phyloP scores from a whole-genome alignment of 148 eudicot species.

The Silene latifolia region DNA sequence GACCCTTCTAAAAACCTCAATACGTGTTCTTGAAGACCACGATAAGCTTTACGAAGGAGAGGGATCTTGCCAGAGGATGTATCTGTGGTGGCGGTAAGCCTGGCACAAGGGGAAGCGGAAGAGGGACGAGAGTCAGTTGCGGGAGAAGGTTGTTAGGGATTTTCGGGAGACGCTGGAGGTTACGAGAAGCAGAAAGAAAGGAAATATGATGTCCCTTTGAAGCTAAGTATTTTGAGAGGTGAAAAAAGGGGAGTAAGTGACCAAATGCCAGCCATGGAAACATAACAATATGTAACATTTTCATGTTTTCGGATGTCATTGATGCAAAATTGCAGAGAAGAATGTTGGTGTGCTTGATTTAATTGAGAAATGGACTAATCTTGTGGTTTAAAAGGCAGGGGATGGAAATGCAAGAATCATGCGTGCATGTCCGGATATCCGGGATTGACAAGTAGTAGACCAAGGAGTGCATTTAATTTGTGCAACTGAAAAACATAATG shows the following conservation, averaged over 20 bases:
- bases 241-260: conserved; percentile 31
- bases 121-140: conserved; percentile 16
- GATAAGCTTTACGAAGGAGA: conserved; percentile 31
- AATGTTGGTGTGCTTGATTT: neutral
- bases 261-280: conserved; percentile 43
- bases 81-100: conserved; percentile 28
- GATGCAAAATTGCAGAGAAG: neutral
- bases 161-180: conserved; percentile 36
- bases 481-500: conserved; percentile 1
- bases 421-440: neutral
- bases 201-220: conserved; percentile 28
- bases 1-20: conserved; percentile 1
- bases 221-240: conserved; percentile 36
- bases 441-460: neutral
- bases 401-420: conserved; percentile 1
- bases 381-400: neutral
- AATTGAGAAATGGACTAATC: neutral
- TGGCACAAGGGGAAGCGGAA: conserved; percentile 22
- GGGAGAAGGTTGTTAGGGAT: conserved; percentile 14
- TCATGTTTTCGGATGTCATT: conserved; percentile 3
- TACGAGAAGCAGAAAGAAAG: conserved; percentile 27
- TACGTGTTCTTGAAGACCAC: conserved; percentile 14
- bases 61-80: conserved; percentile 18
- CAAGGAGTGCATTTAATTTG: neutral
- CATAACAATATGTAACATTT: conserved; percentile 29